A percentile compares a stretch with the other conserved stretches of the same genome.
Conservation (phyloP, 768 basidiomycete species). For the Rhodotorula taiwanensis region DNA sequence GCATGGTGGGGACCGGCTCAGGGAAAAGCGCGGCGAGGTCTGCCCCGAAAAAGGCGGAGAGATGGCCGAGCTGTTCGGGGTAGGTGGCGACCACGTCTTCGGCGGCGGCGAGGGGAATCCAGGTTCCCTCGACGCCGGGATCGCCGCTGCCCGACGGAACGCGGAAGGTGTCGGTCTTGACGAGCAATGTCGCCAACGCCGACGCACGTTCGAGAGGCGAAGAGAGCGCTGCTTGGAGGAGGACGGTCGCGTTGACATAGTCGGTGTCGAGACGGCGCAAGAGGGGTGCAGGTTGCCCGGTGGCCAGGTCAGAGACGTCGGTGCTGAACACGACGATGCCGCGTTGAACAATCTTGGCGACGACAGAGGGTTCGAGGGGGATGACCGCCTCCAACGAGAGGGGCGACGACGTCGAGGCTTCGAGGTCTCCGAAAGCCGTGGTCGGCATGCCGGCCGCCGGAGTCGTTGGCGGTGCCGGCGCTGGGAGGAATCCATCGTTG, state of each 20-base stretch:
- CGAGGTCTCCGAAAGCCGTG: too few species aligned
- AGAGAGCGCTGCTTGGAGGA: conserved; percentile 1
- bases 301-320: conserved; percentile 1
- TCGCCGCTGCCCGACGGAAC: background rate
- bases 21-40: conserved; percentile 23
- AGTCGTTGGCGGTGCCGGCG: background rate
- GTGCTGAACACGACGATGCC: conserved; percentile 23
- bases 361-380: conserved; percentile 6
- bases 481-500: background rate
- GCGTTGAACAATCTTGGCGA: conserved; percentile 12
- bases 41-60: conserved; percentile 22
- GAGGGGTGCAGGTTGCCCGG: background rate
- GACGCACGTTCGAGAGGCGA: conserved; percentile 4
- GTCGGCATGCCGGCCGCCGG: background rate
- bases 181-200: background rate
- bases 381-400: conserved; percentile 1
- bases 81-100: background rate
- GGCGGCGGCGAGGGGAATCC: conserved; percentile 14
- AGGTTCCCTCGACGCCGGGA: background rate
- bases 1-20: conserved; percentile 19
- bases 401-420: background rate
- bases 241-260: conserved; percentile 20
- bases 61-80: conserved; percentile 2
- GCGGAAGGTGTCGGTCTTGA: conserved; percentile 6
- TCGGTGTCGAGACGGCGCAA: conserved; percentile 20